Percentiles rank a stretch among this genome's conserved stretches.
These are phyloP conservation scores for Fibroporia radiculosa DNA, from an alignment of 768 basidiomycete genomes.

Conservation along the genomic window DNA sequence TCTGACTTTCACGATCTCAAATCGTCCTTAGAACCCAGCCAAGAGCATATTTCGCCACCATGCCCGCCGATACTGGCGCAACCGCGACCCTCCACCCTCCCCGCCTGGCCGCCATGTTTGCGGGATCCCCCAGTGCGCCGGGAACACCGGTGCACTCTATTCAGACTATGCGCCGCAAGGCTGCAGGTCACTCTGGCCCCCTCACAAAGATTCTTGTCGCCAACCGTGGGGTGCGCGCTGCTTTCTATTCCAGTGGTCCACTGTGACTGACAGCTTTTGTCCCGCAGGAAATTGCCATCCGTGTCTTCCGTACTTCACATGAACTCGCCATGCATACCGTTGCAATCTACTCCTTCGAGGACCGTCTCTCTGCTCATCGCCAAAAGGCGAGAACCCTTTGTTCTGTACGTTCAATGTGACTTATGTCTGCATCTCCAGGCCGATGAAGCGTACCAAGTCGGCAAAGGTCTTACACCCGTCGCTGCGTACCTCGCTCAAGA, in stretches of 20 bases:
- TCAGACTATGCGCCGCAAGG: constrained; percentile 84
- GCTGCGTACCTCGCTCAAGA: constrained; percentile 96
- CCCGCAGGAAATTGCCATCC: constrained; percentile 91
- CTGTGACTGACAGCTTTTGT: neutral
- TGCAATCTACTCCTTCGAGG: constrained; percentile 96
- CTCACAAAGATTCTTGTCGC: constrained; percentile 89
- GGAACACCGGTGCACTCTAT: constrained; percentile 87
- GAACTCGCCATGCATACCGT: constrained; percentile 99
- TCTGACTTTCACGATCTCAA: too few species aligned
- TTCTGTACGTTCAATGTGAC: neutral
- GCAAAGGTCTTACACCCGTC: constrained; percentile 92
- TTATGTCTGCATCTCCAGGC: constrained; percentile 41
- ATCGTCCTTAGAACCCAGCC: neutral
- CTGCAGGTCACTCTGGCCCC: constrained; percentile 85
- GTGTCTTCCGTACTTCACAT: constrained; percentile 97
- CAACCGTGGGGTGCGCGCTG: constrained; percentile 70
- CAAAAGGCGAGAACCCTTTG: constrained; percentile 64
- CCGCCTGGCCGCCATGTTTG: constrained; percentile 65
- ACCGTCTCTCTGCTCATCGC: constrained; percentile 93
- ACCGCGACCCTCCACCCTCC: constrained; percentile 51
- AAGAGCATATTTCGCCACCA: neutral
- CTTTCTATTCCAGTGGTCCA: constrained; percentile 9
- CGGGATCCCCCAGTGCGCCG: constrained; percentile 66
- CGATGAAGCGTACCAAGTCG: constrained; percentile 98
- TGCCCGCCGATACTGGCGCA: constrained; percentile 2